These are phyloP conservation scores for Ochetophila trinervis DNA, from an alignment of 306 rosid species.

Conservation along the genomic window DNA sequence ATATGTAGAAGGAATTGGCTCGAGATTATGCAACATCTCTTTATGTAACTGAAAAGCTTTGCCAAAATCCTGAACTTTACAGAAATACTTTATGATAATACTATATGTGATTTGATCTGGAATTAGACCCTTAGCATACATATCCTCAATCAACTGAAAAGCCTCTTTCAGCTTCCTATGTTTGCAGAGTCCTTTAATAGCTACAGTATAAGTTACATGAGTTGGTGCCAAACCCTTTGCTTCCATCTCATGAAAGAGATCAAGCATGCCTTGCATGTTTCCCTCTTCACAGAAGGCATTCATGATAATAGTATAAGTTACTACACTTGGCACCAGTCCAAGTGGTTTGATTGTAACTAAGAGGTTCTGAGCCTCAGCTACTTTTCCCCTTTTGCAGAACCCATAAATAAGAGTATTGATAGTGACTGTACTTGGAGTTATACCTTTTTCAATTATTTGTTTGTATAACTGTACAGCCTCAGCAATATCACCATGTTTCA, in stretches of 20 bases:
- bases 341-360: slow-evolving; percentile 32
- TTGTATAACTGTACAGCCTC: slow-evolving; percentile 37
- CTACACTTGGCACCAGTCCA: slow-evolving; percentile 38
- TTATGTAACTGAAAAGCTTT: slow-evolving; percentile 44
- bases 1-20: slow-evolving; percentile 47
- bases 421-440: slow-evolving; percentile 43
- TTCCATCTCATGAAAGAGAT: slow-evolving; percentile 42
- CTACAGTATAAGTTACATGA: slow-evolving; percentile 43
- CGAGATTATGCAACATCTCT: slow-evolving; percentile 47
- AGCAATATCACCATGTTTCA: slow-evolving; percentile 31
- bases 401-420: slow-evolving; percentile 46
- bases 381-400: slow-evolving; percentile 40
- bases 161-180: slow-evolving; percentile 35
- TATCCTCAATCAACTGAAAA: slow-evolving; percentile 31
- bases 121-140: slow-evolving; percentile 36
- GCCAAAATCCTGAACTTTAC: slow-evolving; percentile 37
- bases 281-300: slow-evolving; percentile 44
- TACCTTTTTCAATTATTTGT: slow-evolving; percentile 32
- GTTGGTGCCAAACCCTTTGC: slow-evolving; percentile 32
- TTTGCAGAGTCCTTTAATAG: slow-evolving; percentile 51
- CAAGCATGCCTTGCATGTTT: slow-evolving; percentile 31
- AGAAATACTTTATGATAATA: slow-evolving; percentile 40
- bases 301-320: slow-evolving; percentile 53
- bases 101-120: slow-evolving; percentile 53
- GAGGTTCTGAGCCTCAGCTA: slow-evolving; percentile 35